Conservation (phyloP, 2,329 filamentous ascomycete species). For the Cladophialophora chaetospira region DNA sequence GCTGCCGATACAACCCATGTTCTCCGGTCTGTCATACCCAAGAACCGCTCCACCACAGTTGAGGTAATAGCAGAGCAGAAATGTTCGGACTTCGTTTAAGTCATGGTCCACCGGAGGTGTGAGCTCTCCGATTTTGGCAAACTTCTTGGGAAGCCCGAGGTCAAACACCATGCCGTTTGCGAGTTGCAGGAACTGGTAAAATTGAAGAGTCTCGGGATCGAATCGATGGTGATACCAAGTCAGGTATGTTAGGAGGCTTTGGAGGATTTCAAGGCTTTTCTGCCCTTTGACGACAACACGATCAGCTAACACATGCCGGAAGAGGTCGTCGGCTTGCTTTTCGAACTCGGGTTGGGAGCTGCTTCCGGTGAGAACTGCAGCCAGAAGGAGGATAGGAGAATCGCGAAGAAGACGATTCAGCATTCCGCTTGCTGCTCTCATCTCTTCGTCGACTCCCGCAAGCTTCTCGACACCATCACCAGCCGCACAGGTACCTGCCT, state of each 20-base stretch:
- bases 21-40: constrained; percentile 21
- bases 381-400: constrained; percentile 13
- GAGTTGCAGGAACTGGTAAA: constrained; percentile 39
- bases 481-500: too few relatives aligned
- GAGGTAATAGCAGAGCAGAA: constrained; percentile 26
- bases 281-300: constrained; percentile 62
- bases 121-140: background rate
- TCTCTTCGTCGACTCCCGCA: too few relatives aligned
- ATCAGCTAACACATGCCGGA: constrained; percentile 21
- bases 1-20: constrained; percentile 19
- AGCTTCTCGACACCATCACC: too few relatives aligned
- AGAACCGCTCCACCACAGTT: constrained; percentile 17
- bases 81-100: constrained; percentile 13
- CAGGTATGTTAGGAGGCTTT: constrained; percentile 60
- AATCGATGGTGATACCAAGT: constrained; percentile 53
- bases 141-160: constrained; percentile 30
- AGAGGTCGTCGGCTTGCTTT: constrained; percentile 14
- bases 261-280: constrained; percentile 58
- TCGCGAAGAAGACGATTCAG: background rate
- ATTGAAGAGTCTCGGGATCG: constrained; percentile 35
- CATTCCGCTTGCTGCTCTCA: background rate
- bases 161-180: constrained; percentile 39
- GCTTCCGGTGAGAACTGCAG: constrained; percentile 17
- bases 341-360: constrained; percentile 12
- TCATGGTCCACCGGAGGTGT: background rate